Conservation (phyloP, 2,329 filamentous ascomycete genomes). For the Fusarium annulatum region DNA sequence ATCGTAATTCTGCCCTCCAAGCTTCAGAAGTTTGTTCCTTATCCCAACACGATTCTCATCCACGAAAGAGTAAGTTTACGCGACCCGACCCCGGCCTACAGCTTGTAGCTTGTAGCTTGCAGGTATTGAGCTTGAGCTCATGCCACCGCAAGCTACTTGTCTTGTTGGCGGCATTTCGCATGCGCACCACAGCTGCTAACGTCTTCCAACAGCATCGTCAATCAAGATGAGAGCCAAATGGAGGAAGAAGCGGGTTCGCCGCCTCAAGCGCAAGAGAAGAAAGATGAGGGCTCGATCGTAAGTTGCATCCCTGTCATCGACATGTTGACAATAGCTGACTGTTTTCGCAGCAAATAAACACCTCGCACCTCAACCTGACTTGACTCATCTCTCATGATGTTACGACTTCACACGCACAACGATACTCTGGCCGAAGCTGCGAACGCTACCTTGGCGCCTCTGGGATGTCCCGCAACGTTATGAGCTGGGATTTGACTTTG, state of each 20-base stretch:
- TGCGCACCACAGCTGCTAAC: constrained; percentile 36
- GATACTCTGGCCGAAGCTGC: constrained; percentile 43
- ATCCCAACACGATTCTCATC: constrained; percentile 61
- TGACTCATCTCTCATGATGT: constrained; percentile 58
- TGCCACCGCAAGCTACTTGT: constrained; percentile 15
- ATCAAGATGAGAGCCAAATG: constrained; percentile 93
- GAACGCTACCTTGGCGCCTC: constrained; percentile 34
- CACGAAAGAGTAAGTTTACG: constrained; percentile 53
- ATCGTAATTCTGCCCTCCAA: constrained; percentile 47
- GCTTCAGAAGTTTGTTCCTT: constrained; percentile 51
- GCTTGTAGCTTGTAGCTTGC: constrained; percentile 19
- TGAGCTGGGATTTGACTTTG: constrained; percentile 44
- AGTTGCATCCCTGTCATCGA: constrained; percentile 54
- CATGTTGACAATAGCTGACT: constrained; percentile 49
- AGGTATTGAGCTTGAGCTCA: constrained; percentile 23
- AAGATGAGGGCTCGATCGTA: constrained; percentile 99
- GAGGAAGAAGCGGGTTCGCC: constrained; percentile 99
- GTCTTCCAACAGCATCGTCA: constrained; percentile 47
- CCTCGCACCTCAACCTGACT: constrained; percentile 68
- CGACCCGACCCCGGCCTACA: constrained; percentile 16
- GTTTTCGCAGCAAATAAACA: constrained; percentile 71
- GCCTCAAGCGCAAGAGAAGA: constrained; percentile 99
- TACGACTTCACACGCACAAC: constrained; percentile 50
- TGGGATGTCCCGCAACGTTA: constrained; percentile 32
- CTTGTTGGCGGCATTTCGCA: neutral